Evolutionary conservation across 2,329 filamentous ascomycete species (phyloP).

Genomic region (Sordariomycetes sp.): DNA sequence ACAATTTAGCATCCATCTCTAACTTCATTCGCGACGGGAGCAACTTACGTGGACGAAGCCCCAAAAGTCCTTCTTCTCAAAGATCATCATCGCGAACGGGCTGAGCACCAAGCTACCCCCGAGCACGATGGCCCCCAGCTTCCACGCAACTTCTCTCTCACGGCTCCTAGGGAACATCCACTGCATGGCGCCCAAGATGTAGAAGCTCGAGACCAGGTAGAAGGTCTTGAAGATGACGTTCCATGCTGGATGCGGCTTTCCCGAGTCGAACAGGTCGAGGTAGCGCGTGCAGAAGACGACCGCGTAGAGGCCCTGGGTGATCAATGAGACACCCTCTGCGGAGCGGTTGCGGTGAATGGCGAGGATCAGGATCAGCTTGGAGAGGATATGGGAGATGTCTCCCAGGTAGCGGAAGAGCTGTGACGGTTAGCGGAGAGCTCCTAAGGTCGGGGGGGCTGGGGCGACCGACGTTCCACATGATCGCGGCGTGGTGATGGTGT

Average conservation of each 20-base stretch:
- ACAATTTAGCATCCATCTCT: conserved; percentile 8
- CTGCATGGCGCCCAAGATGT: conserved; percentile 83
- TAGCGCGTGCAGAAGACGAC: conserved; percentile 82
- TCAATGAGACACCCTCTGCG: conserved; percentile 84
- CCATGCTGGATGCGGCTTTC: conserved; percentile 41
- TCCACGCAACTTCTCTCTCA: conserved; percentile 90
- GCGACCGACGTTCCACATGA: conserved; percentile 5
- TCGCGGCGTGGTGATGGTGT: background rate
- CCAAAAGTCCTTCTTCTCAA: conserved; percentile 42
- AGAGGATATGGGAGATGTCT: conserved; percentile 75
- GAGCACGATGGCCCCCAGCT: conserved; percentile 65
- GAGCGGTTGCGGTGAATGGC: conserved; percentile 83
- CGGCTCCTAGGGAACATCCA: conserved; percentile 78
- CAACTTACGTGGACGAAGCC: conserved; percentile 39
- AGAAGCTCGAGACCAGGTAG: conserved; percentile 76
- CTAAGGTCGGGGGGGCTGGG: too few species aligned
- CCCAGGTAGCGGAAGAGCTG: conserved; percentile 67
- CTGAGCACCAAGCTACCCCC: conserved; percentile 56
- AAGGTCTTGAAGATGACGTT: conserved; percentile 82
- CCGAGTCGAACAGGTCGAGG: conserved; percentile 60
- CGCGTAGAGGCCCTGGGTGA: conserved; percentile 83
- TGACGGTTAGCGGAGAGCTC: conserved; percentile 1
- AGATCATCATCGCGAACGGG: conserved; percentile 64
- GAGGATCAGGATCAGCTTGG: conserved; percentile 85
- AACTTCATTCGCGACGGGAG: background rate